Conservation (phyloP, 2,329 filamentous ascomycete genomes). For the Microcyclospora tardicrescens region DNA sequence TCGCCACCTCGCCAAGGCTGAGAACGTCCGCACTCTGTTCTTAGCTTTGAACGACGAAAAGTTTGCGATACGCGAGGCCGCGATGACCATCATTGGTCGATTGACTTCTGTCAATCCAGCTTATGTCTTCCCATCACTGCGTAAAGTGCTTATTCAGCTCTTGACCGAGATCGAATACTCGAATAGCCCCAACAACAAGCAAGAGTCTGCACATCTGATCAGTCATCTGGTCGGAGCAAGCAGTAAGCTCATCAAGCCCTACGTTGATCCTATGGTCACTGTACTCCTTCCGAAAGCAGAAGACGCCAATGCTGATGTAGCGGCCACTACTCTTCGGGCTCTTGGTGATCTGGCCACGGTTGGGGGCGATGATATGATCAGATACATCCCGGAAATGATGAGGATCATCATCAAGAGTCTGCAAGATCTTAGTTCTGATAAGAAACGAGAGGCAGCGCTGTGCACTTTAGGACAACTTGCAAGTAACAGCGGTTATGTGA, state of each 20-base stretch:
- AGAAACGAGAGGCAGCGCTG: constrained; percentile 82
- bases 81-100: constrained; percentile 91
- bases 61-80: constrained; percentile 83
- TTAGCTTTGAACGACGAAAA: constrained; percentile 91
- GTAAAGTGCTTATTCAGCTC: constrained; percentile 91
- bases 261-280: constrained; percentile 91
- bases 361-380: constrained; percentile 83
- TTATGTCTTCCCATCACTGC: constrained; percentile 89
- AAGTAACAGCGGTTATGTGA: constrained; percentile 95
- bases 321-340: constrained; percentile 86
- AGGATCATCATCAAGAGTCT: constrained; percentile 86
- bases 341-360: constrained; percentile 91
- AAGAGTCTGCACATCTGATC: constrained; percentile 87
- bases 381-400: constrained; percentile 87
- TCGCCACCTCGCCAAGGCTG: constrained; percentile 87
- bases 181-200: constrained; percentile 84
- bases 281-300: constrained; percentile 87
- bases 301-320: constrained; percentile 74
- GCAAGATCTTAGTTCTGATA: constrained; percentile 82
- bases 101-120: constrained; percentile 85
- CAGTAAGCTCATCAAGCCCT: constrained; percentile 84
- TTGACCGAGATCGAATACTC: constrained; percentile 94
- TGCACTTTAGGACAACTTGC: constrained; percentile 84
- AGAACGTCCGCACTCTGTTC: constrained; percentile 92
- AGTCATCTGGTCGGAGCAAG: constrained; percentile 89